Evolutionary conservation across 1,284 basidiomycete species (phyloP).

Genomic region (Cutaneotrichosporon cyanovorans): DNA sequence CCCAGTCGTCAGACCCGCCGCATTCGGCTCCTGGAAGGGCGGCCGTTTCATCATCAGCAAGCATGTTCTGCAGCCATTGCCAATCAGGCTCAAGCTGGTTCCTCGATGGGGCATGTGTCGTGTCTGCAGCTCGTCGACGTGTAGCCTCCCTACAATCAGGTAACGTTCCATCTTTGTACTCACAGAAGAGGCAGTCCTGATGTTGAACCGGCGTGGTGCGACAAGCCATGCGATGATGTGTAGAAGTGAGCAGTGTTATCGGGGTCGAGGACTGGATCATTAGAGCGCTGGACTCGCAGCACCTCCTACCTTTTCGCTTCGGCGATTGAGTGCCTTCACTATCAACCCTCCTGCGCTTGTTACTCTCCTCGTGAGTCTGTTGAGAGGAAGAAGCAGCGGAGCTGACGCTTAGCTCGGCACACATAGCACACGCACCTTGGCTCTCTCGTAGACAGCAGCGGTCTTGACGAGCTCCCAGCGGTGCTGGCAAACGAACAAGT

Average conservation of each 20-base stretch:
- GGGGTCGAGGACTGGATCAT: background rate
- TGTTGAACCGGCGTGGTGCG: slow-evolving; percentile 15
- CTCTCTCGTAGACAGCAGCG: slow-evolving; percentile 6
- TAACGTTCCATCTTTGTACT: background rate
- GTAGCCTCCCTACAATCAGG: slow-evolving; percentile 2
- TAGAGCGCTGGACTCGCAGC: background rate
- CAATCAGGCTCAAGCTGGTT: slow-evolving; percentile 8
- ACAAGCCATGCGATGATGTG: slow-evolving; percentile 9
- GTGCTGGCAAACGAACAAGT: slow-evolving; percentile 9
- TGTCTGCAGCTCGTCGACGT: background rate
- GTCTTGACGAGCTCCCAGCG: slow-evolving; percentile 1
- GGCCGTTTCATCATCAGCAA: slow-evolving; percentile 1
- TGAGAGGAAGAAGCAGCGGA: background rate
- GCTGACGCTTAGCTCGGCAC: background rate
- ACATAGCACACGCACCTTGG: slow-evolving; percentile 1
- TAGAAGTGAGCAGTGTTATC: slow-evolving; percentile 13
- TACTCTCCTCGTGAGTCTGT: background rate
- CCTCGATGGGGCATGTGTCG: background rate
- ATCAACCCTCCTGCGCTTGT: background rate
- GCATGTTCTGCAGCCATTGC: slow-evolving; percentile 15
- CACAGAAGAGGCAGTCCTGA: slow-evolving; percentile 17
- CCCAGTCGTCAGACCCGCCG: background rate
- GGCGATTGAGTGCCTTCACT: background rate
- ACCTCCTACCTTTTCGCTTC: slow-evolving; percentile 2
- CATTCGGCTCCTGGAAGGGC: background rate